Evolutionary conservation across 768 basidiomycete genomes (phyloP).

Genomic region (Macrolepiota fuliginosa): DNA sequence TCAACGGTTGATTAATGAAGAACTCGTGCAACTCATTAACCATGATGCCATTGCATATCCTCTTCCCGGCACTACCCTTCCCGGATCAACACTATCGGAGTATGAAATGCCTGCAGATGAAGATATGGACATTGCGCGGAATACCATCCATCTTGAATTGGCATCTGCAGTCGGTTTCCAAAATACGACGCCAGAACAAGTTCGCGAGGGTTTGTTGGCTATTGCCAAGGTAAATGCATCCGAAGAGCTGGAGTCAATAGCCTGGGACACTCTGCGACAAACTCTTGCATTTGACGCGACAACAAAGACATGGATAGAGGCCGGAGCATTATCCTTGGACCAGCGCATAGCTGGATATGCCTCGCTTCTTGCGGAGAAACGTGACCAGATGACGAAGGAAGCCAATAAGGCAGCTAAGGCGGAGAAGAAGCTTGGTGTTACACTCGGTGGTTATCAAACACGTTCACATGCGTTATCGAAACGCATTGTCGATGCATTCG

Average conservation of each 20-base stretch:
- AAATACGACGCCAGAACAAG: constrained; percentile 71
- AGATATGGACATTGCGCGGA: constrained; percentile 65
- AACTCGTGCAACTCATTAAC: constrained; percentile 74
- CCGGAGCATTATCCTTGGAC: constrained; percentile 51
- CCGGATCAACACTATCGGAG: constrained; percentile 66
- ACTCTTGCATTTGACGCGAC: constrained; percentile 61
- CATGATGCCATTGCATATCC: constrained; percentile 90
- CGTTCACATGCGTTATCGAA: constrained; percentile 66
- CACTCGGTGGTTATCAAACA: constrained; percentile 88
- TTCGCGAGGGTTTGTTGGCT: constrained; percentile 72
- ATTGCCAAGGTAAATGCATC: constrained; percentile 59
- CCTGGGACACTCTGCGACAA: constrained; percentile 67
- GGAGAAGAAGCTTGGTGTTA: constrained; percentile 88
- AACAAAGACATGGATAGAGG: constrained; percentile 65
- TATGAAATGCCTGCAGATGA: constrained; percentile 81
- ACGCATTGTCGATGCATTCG: constrained; percentile 65
- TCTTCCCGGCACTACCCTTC: constrained; percentile 78
- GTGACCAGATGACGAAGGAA: constrained; percentile 75
- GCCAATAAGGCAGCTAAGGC: constrained; percentile 77
- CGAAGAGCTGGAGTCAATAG: constrained; percentile 49
- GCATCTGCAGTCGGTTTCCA: constrained; percentile 82
- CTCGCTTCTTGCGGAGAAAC: constrained; percentile 55
- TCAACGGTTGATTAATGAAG: constrained; percentile 66
- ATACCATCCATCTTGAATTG: constrained; percentile 75
- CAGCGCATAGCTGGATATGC: constrained; percentile 64